These are phyloP conservation scores for Euphorbia lathyris DNA, from an alignment of 345 rosid species.

Conservation along the genomic window DNA sequence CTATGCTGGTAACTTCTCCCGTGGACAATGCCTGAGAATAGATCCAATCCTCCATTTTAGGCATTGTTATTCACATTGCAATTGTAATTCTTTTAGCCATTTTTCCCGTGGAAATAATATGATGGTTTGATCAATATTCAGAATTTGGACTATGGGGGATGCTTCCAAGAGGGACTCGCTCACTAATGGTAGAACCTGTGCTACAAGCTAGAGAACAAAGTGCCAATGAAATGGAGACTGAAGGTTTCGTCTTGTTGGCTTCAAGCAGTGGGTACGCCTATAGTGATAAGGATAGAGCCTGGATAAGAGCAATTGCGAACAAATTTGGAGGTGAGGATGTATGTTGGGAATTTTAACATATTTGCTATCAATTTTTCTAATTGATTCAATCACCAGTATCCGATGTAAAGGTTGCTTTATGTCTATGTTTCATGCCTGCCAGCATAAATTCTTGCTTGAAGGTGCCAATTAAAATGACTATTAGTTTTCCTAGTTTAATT, in stretches of 20 bases:
- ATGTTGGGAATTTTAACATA: constrained; percentile 21
- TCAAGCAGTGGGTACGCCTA: constrained; percentile 73
- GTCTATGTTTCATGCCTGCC: not conserved
- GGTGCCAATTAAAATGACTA: constrained; percentile 7
- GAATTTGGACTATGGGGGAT: constrained; percentile 55
- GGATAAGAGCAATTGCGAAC: constrained; percentile 73
- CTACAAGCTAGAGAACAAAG: constrained; percentile 27
- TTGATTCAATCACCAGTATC: not conserved
- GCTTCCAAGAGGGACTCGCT: constrained; percentile 63
- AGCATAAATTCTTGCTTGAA: not conserved
- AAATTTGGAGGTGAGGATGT: constrained; percentile 54
- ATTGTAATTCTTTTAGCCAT: not conserved
- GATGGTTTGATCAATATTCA: constrained; percentile 28
- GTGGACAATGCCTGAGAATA: not conserved
- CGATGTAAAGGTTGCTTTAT: constrained; percentile 3
- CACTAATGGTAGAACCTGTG: constrained; percentile 65
- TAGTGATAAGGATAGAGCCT: constrained; percentile 74
- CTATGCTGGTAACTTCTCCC: not conserved
- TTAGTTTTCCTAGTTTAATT: not conserved
- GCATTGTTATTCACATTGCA: not conserved
- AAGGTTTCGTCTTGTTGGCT: constrained; percentile 70
- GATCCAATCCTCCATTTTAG: not conserved
- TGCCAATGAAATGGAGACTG: constrained; percentile 21
- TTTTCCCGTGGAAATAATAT: constrained; percentile 8
- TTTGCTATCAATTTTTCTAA: not conserved